Base-by-base conservation (phyloP, 2,329 filamentous ascomycete species). In the Aphanoascus verrucosus region DNA sequence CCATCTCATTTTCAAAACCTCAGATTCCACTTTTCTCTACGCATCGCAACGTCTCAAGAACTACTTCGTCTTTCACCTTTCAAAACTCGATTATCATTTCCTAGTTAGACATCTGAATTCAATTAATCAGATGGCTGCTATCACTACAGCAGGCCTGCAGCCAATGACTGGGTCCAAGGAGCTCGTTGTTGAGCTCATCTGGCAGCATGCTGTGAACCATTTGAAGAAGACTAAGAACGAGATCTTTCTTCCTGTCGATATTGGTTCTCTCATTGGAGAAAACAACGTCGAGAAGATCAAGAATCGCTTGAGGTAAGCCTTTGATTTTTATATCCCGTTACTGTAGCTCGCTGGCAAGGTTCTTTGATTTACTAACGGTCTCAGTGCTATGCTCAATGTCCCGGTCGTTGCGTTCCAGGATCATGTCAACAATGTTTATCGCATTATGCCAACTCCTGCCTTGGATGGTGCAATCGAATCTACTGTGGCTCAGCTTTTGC, bases 201-300 rank as follows among this genome's bases (percentile, higher is more conserved):
- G 66, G 66, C 60, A 65, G 41, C 62, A 67, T 60, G 61, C 62
- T 49, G 50, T 64, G 48, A 59, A 58, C 32, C 60, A 67, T 49
- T 59, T 67, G 23, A 45, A 57, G 31, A 58, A 57, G 31, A 67
- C 63, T 42, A 65, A 67, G 45, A 64, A 65, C 34, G 61, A 67
- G 49, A 59, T 68, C 32, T 56, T 67, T 38, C 59, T 68, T 41
- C 65, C 65, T n/a, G 52, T 59, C 14, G 63, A 63, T 55, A 60
- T 67, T 52, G 57, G 46, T n/a, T 59, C 61, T n/a, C 55, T 62
- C 40, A 64, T 68, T 54, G 64, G 65, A 35, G 57, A 60, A 43
- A 49, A 53, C n/a, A 64, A 63, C 49, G 56, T 68, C 50, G 56
- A 65, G 31, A 61, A 62, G 44, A 62, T 68, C 44, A 66, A 65